phyloP scores from a whole-genome alignment of 768 basidiomycete genomes.

The Leucosporidium scottii region DNA sequence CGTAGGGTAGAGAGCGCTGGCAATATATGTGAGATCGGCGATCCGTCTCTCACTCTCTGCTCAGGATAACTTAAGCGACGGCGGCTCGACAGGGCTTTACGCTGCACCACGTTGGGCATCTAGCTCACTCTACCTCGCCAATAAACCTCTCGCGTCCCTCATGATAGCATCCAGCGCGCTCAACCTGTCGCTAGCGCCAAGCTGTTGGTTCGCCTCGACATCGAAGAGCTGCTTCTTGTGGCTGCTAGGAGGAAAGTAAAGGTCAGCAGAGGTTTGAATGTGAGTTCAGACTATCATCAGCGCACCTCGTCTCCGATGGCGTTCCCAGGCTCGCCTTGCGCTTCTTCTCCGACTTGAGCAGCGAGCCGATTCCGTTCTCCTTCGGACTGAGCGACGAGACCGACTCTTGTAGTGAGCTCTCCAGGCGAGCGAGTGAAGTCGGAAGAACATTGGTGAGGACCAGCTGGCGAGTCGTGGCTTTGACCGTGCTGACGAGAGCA shows the following conservation, averaged over 20 bases:
- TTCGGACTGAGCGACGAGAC: background rate
- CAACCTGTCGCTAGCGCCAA: no score
- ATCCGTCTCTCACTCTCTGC: no score
- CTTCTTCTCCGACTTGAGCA: background rate
- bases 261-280: no score
- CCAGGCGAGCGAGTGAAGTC: background rate
- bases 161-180: no score
- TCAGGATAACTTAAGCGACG: no score
- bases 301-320: background rate
- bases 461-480: background rate
- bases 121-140: conserved; percentile 1
- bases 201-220: no score
- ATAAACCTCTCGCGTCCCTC: no score
- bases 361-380: background rate
- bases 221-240: no score
- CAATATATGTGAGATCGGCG: no score
- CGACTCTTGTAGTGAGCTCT: background rate
- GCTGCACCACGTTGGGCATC: background rate
- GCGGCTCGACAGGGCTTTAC: no score
- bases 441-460: background rate
- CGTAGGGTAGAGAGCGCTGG: no score
- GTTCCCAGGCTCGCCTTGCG: background rate
- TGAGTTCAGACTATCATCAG: no score
- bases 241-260: background rate
- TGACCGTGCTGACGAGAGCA: background rate